phyloP scores from a whole-genome alignment of 495 filamentous ascomycete species.

The Trichoderma gamsii region DNA sequence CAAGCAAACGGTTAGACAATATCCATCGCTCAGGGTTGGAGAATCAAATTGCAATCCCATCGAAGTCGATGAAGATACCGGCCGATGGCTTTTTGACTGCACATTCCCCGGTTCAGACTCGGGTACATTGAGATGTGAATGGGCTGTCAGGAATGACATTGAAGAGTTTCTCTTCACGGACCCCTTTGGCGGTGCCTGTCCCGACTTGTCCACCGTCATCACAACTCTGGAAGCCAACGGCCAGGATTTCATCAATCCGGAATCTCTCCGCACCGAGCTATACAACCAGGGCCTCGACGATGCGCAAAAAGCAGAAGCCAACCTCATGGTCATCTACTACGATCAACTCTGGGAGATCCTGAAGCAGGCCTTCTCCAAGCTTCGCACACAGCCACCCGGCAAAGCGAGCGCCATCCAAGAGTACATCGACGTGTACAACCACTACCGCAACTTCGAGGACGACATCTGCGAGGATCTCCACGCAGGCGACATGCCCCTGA shows the following conservation, averaged over 20 bases:
- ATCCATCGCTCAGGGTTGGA: not conserved
- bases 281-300: constrained; percentile 9
- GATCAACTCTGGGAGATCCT: constrained; percentile 5
- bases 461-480: constrained; percentile 8
- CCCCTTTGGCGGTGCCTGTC: constrained; percentile 12
- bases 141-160: constrained; percentile 1
- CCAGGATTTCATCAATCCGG: not conserved
- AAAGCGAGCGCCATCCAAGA: constrained; percentile 1
- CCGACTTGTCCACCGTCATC: constrained; percentile 9
- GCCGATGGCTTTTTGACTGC: constrained; percentile 8
- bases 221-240: constrained; percentile 8
- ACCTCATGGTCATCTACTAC: constrained; percentile 11
- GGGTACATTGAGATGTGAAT: not conserved
- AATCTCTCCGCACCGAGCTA: not conserved
- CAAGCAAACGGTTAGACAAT: not conserved
- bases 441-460: constrained; percentile 2
- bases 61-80: not conserved
- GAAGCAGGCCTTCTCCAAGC: constrained; percentile 9
- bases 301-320: constrained; percentile 7
- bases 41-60: not conserved
- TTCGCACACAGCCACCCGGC: not conserved
- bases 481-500: not conserved
- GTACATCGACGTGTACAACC: constrained; percentile 8
- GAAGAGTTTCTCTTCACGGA: constrained; percentile 7
- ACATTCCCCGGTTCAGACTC: constrained; percentile 7